A percentile compares a stretch with the other conserved stretches of the same genome.
phyloP scores from a whole-genome alignment of 1,139 yeast species.

The Yamadazyma membranifaciens region DNA sequence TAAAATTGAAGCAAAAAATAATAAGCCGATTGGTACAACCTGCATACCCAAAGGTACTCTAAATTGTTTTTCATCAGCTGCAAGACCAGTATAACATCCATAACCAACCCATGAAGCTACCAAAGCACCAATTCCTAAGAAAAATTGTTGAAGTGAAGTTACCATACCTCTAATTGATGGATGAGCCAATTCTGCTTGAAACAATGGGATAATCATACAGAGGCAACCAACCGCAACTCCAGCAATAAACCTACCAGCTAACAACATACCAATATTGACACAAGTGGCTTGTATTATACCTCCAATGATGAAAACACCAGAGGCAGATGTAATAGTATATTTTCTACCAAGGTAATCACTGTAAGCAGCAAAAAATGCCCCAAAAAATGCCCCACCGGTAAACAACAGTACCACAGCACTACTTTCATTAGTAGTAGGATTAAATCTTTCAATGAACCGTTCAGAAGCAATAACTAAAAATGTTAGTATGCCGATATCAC shows the following conservation, averaged over 20 bases:
- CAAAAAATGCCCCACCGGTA: constrained; percentile 29
- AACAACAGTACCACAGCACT: constrained; percentile 27
- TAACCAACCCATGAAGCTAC: constrained; percentile 26
- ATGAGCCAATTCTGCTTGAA: constrained; percentile 24
- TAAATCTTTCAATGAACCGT: constrained; percentile 15
- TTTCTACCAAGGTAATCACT: constrained; percentile 21
- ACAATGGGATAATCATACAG: constrained; percentile 20
- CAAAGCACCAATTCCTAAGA: constrained; percentile 25
- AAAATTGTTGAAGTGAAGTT: constrained; percentile 22
- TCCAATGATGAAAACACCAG: constrained; percentile 20
- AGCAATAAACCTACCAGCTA: constrained; percentile 25
- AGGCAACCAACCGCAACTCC: constrained; percentile 21
- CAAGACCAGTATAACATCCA: constrained; percentile 20
- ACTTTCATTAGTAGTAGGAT: constrained; percentile 19
- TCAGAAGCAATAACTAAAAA: constrained; percentile 21
- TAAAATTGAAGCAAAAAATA: constrained; percentile 26
- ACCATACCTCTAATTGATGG: constrained; percentile 24
- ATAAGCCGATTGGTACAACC: constrained; percentile 19
- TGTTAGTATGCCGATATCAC: too few relatives aligned
- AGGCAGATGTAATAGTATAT: constrained; percentile 18
- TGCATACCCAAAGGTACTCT: constrained; percentile 22
- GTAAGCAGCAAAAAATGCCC: constrained; percentile 21
- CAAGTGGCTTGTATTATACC: constrained; percentile 25
- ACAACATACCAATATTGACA: constrained; percentile 16
- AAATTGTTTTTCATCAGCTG: constrained; percentile 18